phyloP scores from a whole-genome alignment of 352 stramenopile genomes.

The Phytopythium oedochilum region DNA sequence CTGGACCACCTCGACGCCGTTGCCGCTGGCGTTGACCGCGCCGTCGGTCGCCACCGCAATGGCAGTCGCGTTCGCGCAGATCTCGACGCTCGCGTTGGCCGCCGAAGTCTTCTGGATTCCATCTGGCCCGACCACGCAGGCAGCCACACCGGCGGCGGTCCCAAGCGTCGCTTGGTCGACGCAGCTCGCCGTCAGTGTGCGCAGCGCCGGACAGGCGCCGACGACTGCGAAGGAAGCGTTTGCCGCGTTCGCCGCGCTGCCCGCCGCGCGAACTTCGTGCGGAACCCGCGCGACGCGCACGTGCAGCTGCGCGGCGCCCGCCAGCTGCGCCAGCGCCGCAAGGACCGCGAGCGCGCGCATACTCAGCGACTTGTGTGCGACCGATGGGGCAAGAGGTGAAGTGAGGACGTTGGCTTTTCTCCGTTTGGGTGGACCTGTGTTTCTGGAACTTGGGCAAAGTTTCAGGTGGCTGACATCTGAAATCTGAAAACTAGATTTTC shows the following conservation, averaged over 20 bases:
- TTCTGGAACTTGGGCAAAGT: not conserved
- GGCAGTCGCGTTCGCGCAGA: not conserved
- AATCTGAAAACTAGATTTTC: not conserved
- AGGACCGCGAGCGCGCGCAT: conserved; percentile 1
- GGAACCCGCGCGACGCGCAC: not conserved
- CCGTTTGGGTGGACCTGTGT: too few species aligned
- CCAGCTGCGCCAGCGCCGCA: not conserved
- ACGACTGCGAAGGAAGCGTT: not conserved
- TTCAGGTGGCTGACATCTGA: not conserved
- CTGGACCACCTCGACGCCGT: not conserved
- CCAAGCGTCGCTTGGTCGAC: not conserved
- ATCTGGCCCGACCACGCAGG: not conserved
- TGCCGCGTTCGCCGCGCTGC: not conserved
- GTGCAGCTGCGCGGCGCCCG: not conserved
- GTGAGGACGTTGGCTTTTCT: too few species aligned
- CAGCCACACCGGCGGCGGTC: not conserved
- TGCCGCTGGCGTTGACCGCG: not conserved
- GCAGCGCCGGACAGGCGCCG: conserved; percentile 1
- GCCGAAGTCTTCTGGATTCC: not conserved
- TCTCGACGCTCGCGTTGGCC: not conserved
- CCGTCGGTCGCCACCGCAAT: not conserved
- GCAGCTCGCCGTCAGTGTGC: not conserved
- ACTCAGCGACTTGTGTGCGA: conserved; percentile 12
- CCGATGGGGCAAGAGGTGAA: too few species aligned
- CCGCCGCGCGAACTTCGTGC: not conserved